phyloP scores from a whole-genome alignment of 148 eudicot species.

The Rheum nobile region DNA sequence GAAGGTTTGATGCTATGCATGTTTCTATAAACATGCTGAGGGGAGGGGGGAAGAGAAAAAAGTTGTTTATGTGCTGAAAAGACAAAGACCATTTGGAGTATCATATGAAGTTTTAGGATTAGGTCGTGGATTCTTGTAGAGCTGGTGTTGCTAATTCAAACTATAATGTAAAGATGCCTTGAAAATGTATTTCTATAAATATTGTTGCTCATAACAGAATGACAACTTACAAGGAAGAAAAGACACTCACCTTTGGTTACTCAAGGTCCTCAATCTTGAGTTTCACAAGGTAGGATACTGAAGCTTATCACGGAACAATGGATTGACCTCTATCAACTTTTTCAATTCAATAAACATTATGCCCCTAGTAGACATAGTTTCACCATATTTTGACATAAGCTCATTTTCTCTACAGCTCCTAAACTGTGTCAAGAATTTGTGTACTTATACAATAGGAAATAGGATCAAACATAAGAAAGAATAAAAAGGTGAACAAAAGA shows the following conservation, averaged over 20 bases:
- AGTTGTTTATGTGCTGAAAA: too few species aligned
- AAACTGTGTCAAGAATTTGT: too few species aligned
- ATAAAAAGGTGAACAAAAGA: neutral
- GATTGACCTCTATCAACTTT: slow-evolving; percentile 86
- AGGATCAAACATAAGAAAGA: neutral
- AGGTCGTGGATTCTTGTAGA: slow-evolving; percentile 81
- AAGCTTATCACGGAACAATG: slow-evolving; percentile 79
- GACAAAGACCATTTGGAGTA: too few species aligned
- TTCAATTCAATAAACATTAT: slow-evolving; percentile 74
- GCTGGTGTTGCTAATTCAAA: slow-evolving; percentile 96
- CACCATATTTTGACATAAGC: slow-evolving; percentile 81
- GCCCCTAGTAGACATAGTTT: slow-evolving; percentile 79
- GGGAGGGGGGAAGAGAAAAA: neutral
- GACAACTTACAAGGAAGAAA: neutral
- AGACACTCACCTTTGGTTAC: slow-evolving; percentile 62
- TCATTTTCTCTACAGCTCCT: slow-evolving; percentile 85
- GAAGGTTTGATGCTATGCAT: neutral
- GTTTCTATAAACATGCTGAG: neutral
- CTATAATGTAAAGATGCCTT: slow-evolving; percentile 29
- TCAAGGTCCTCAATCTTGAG: slow-evolving; percentile 69
- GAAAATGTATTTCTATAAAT: slow-evolving; percentile 5
- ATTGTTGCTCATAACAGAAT: neutral
- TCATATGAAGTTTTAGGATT: slow-evolving; percentile 93
- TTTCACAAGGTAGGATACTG: slow-evolving; percentile 60
- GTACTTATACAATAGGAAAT: neutral